A percentile compares a stretch with the other conserved stretches of the same genome.
Evolutionary conservation across 768 basidiomycete species (phyloP).

Genomic region (Agrocybe praecox): DNA sequence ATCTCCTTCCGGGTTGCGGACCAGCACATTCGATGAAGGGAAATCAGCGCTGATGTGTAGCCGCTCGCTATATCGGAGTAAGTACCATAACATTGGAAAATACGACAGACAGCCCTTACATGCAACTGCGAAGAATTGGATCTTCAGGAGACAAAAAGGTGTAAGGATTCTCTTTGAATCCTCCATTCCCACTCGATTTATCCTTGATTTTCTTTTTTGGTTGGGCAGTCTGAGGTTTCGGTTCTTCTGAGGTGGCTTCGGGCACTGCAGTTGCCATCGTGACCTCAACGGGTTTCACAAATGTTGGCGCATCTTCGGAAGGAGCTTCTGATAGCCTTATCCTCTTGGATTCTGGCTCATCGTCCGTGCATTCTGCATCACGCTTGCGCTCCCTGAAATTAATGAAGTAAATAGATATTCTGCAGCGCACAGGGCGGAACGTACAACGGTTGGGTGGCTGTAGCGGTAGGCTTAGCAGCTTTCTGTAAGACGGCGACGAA

Average conservation of each 20-base stretch:
- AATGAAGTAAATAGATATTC: neutral
- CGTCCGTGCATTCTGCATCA: conserved; percentile 38
- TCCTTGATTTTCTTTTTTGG: conserved; percentile 17
- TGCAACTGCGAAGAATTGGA: conserved; percentile 68
- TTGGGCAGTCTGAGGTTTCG: neutral
- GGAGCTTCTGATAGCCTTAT: conserved; percentile 25
- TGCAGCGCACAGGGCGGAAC: neutral
- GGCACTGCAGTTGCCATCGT: neutral
- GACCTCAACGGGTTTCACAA: neutral
- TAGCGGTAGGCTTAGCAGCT: conserved; percentile 16
- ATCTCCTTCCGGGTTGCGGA: conserved; percentile 80
- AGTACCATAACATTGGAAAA: neutral
- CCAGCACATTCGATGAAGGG: conserved; percentile 77
- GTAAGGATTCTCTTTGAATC: conserved; percentile 91
- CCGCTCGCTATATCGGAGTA: conserved; percentile 53
- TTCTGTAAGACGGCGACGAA: conserved; percentile 90
- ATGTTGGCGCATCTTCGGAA: neutral
- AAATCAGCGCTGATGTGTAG: conserved; percentile 73
- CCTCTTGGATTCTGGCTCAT: conserved; percentile 54
- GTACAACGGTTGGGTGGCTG: neutral
- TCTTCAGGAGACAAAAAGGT: conserved; percentile 77
- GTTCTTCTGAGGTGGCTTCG: neutral
- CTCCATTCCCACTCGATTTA: conserved; percentile 27
- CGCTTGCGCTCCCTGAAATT: conserved; percentile 53
- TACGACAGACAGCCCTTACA: conserved; percentile 49